These are phyloP conservation scores for Naganishia onofrii DNA, from an alignment of 768 basidiomycete species.

Conservation along the genomic window DNA sequence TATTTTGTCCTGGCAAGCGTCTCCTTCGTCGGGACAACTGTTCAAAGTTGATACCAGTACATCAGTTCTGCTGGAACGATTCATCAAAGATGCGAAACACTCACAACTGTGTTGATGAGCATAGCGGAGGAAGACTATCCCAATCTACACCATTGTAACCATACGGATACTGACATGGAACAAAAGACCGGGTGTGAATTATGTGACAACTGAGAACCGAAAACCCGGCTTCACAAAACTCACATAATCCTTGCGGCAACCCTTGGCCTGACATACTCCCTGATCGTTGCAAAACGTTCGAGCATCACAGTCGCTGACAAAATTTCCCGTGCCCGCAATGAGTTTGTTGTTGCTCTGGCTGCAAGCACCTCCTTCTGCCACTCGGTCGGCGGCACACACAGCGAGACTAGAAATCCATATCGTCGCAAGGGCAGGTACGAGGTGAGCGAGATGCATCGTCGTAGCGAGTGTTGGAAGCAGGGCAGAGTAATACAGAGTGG, in stretches of 20 bases:
- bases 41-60: background rate
- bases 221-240: constrained; percentile 52
- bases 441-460: constrained; percentile 1
- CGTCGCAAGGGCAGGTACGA: background rate
- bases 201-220: background rate
- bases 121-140: constrained; percentile 61
- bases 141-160: constrained; percentile 48
- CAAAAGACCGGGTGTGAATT: too few relatives aligned
- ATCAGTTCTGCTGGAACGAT: background rate
- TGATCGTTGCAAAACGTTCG: constrained; percentile 64
- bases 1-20: constrained; percentile 63
- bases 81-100: constrained; percentile 3
- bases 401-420: background rate
- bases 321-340: constrained; percentile 72
- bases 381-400: background rate
- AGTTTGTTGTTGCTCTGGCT: constrained; percentile 64
- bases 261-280: constrained; percentile 62
- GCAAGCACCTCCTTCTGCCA: constrained; percentile 52
- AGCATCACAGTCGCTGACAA: constrained; percentile 73
- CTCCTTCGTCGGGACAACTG: constrained; percentile 75
- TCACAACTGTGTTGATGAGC: constrained; percentile 61
- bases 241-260: constrained; percentile 75
- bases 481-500: too few relatives aligned
- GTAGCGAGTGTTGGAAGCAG: too few relatives aligned
- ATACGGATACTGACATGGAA: constrained; percentile 43